Percentiles rank a stretch among this genome's conserved stretches.
These are phyloP conservation scores for Debaryomyces hansenii DNA, from an alignment of 805 yeast species.

Conservation along the genomic window DNA sequence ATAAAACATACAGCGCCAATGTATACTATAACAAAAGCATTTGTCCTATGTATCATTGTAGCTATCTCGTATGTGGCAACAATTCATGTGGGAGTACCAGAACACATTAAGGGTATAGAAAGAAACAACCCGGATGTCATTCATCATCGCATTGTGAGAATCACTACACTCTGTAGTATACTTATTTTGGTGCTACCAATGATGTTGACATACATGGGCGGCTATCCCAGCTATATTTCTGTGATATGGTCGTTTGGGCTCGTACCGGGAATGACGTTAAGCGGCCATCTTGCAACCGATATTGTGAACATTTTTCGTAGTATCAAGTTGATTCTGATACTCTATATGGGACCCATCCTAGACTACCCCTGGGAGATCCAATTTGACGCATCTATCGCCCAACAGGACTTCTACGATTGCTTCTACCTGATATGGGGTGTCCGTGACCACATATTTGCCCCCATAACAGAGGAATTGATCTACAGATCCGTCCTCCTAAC, in stretches of 20 bases:
- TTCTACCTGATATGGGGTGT: slow-evolving; percentile 39
- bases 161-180: slow-evolving; percentile 28
- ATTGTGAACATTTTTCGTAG: slow-evolving; percentile 11
- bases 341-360: slow-evolving; percentile 51
- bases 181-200: slow-evolving; percentile 31
- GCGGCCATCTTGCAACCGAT: slow-evolving; percentile 9
- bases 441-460: slow-evolving; percentile 67
- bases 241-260: slow-evolving; percentile 27
- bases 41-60: slow-evolving; percentile 16
- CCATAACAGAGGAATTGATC: slow-evolving; percentile 74
- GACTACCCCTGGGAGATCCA: slow-evolving; percentile 24
- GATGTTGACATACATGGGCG: slow-evolving; percentile 16
- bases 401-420: slow-evolving; percentile 17
- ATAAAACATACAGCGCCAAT: background rate
- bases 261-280: slow-evolving; percentile 30
- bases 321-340: slow-evolving; percentile 22
- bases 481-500: slow-evolving; percentile 52
- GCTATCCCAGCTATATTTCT: slow-evolving; percentile 3
- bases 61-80: slow-evolving; percentile 49
- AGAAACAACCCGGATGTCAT: slow-evolving; percentile 49
- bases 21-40: background rate
- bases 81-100: slow-evolving; percentile 33
- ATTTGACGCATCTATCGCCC: slow-evolving; percentile 8
- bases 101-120: slow-evolving; percentile 15
- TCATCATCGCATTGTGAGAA: slow-evolving; percentile 38